phyloP scores from a whole-genome alignment of 75 land plant species.

The Selaginella tamariscina region DNA sequence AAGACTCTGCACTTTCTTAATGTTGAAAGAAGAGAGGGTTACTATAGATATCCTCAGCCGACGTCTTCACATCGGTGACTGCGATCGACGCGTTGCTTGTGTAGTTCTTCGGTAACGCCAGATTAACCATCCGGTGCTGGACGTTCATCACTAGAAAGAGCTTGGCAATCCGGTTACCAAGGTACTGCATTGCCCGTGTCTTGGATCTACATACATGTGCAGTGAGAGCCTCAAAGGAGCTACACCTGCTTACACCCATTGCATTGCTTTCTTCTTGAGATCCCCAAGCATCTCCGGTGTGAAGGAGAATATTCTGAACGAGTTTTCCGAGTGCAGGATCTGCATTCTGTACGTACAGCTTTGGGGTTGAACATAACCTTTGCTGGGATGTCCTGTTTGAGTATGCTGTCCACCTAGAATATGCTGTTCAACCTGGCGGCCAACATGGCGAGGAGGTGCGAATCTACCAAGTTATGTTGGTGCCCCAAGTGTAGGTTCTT shows the following conservation, averaged over 20 bases:
- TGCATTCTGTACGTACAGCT: not conserved
- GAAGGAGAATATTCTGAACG: slow-evolving; percentile 1
- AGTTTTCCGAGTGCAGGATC: not conserved
- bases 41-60: not conserved
- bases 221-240: not conserved
- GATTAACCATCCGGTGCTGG: slow-evolving; percentile 5
- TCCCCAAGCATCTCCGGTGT: not conserved
- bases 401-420: too few species aligned
- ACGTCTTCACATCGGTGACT: not conserved
- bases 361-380: not conserved
- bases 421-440: too few species aligned
- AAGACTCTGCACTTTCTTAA: not conserved
- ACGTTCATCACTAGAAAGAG: slow-evolving; percentile 2
- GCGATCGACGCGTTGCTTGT: not conserved
- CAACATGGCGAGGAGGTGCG: too few species aligned
- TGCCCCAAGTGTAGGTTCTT: too few species aligned
- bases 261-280: not conserved
- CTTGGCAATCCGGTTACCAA: not conserved
- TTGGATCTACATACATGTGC: not conserved
- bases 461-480: too few species aligned
- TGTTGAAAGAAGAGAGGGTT: not conserved
- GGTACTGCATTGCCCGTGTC: not conserved
- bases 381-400: not conserved
- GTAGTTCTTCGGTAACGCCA: not conserved
- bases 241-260: not conserved